Base-by-base conservation (phyloP, 1,284 basidiomycete genomes). In the Cryptococcus wingfieldii region DNA sequence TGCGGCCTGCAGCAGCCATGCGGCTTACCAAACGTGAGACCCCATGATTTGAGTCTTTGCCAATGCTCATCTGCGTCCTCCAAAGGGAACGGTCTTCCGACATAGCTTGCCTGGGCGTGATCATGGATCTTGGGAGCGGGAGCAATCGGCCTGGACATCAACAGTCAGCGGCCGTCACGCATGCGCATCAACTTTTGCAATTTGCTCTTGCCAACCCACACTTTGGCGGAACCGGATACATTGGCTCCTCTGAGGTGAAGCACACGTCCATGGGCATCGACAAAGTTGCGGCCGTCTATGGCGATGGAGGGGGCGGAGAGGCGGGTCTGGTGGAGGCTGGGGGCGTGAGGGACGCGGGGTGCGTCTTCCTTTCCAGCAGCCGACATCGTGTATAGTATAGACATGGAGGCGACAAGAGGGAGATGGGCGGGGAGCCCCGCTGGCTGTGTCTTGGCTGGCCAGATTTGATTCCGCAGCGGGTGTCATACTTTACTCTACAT, bases 51-150 rank as follows among this genome's bases (percentile, higher is more conserved):
- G 28, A 94, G 78, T 53, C 90, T 79, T 1, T 86, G 80, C 70
- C 93, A 86, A 69, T 94, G 90, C 60, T 89, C 83, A 19, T 83
- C 86, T 0, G 91, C 91, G 61, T 93, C 86, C 51, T 86, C 83
- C 1, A 94, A 76, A 13, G 90, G 86, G 68, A 94, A 93, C 1
- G 91, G 90, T 31, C 88, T 79, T 14, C 86, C 86, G 41, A 91
- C 85, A 68, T 93, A 94, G 1, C 85, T 89, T 2, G 88, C 85
- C 3, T 82, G 76, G 45, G 83, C 51, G 39, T 69, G 66, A 10
- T 68, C 82, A 54, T 84, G 80, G 28, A 72, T 61, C 27, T 59
- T 56, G 8, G 62, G 58, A 23, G 37, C 51, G 31, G 57, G 54
- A 8, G 38, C 38, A 14, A 34, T 27, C 9, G 59, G 59, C 16